These are phyloP conservation scores for Coriolopsis trogii DNA, from an alignment of 1,284 basidiomycete species.

Conservation along the genomic window DNA sequence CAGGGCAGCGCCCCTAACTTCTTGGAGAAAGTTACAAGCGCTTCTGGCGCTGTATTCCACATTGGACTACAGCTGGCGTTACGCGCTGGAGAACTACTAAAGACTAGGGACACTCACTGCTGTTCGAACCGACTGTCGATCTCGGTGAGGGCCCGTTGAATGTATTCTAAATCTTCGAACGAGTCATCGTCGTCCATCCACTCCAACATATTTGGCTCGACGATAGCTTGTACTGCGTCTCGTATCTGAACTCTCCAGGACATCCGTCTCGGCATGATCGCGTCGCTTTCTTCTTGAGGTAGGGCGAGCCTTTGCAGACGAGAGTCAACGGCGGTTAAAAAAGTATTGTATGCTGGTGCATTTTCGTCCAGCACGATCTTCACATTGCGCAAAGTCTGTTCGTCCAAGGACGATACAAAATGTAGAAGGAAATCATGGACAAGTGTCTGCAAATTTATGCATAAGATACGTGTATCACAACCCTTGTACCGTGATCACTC, in stretches of 20 bases:
- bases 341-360: slow-evolving; percentile 10
- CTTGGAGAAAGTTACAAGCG: slow-evolving; percentile 39
- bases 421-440: no score
- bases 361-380: slow-evolving; percentile 11
- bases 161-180: slow-evolving; percentile 35
- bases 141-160: slow-evolving; percentile 26
- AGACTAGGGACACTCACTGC: slow-evolving; percentile 15
- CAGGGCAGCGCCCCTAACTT: slow-evolving; percentile 46
- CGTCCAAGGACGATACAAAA: slow-evolving; percentile 15
- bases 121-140: slow-evolving; percentile 39
- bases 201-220: slow-evolving; percentile 42
- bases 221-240: slow-evolving; percentile 38
- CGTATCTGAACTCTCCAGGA: slow-evolving; percentile 34
- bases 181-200: slow-evolving; percentile 52
- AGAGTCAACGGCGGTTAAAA: slow-evolving; percentile 10
- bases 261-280: neutral
- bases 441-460: no score
- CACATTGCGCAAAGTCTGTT: slow-evolving; percentile 8
- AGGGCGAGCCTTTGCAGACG: slow-evolving; percentile 1
- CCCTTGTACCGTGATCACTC: slow-evolving; percentile 8
- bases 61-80: slow-evolving; percentile 35
- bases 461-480: slow-evolving; percentile 21
- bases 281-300: neutral
- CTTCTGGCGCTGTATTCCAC: slow-evolving; percentile 30
- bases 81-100: neutral